These are phyloP conservation scores for Russula dissimulans DNA, from an alignment of 768 basidiomycete genomes.

Conservation along the genomic window DNA sequence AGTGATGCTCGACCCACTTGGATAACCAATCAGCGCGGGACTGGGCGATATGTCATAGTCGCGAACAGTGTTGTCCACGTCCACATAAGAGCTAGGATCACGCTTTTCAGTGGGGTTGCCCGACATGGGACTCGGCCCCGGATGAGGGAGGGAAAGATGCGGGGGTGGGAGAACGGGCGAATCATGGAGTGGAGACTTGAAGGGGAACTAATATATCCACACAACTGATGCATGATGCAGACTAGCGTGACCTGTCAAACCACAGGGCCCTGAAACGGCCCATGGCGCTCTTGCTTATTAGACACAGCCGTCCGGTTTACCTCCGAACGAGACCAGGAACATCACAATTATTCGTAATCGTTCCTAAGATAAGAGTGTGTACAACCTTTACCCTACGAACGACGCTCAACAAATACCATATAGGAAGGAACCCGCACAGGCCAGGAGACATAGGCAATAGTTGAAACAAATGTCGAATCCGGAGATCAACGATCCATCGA, in stretches of 20 bases:
- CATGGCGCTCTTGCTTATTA: too few species aligned
- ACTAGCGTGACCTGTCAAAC: too few species aligned
- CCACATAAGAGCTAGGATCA: not conserved
- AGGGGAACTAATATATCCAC: not conserved
- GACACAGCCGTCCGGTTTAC: too few species aligned
- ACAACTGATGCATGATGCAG: too few species aligned
- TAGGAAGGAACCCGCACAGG: not conserved
- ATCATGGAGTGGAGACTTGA: not conserved
- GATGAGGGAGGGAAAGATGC: not conserved
- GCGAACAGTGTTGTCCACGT: not conserved
- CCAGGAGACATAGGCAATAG: slow-evolving; percentile 1
- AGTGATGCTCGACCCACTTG: slow-evolving; percentile 1
- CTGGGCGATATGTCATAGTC: not conserved
- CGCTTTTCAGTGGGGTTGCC: slow-evolving; percentile 2
- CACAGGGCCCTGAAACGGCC: too few species aligned
- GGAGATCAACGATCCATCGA: slow-evolving; percentile 6
- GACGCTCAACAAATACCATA: slow-evolving; percentile 8
- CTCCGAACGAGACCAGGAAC: too few species aligned
- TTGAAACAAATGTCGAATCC: not conserved
- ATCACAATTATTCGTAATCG: not conserved
- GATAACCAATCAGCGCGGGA: not conserved
- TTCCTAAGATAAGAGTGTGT: not conserved
- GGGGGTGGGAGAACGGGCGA: not conserved
- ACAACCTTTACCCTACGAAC: slow-evolving; percentile 1
- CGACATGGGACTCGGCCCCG: slow-evolving; percentile 12